Evolutionary conservation across 2,329 filamentous ascomycete genomes (phyloP).

Genomic region (Fusarium siculi): DNA sequence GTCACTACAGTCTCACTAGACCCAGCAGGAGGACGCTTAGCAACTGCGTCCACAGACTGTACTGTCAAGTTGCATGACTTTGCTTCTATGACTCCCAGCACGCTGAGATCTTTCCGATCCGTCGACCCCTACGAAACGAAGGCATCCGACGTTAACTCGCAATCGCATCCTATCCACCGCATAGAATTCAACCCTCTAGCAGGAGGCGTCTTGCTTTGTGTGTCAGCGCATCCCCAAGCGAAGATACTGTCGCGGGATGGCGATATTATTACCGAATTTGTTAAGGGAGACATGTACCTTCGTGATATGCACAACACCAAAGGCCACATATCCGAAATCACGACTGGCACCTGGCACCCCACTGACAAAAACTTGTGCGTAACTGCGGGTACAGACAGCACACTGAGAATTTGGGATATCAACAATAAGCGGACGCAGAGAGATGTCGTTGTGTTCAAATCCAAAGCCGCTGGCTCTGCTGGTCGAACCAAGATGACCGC

Average conservation of each 20-base stretch:
- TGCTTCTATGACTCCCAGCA: constrained; percentile 93
- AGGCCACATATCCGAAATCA: constrained; percentile 92
- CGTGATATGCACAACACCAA: constrained; percentile 98
- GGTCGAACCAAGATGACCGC: constrained; percentile 95
- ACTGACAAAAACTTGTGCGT: constrained; percentile 85
- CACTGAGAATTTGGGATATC: constrained; percentile 94
- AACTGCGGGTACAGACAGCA: constrained; percentile 95
- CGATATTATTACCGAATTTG: constrained; percentile 84
- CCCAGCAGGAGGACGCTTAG: constrained; percentile 82
- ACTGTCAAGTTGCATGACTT: constrained; percentile 95
- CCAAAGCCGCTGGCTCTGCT: constrained; percentile 84
- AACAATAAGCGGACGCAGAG: constrained; percentile 91
- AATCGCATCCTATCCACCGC: constrained; percentile 89
- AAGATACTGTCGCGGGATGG: constrained; percentile 92
- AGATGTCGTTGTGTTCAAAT: constrained; percentile 96
- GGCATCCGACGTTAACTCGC: constrained; percentile 71
- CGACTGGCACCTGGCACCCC: constrained; percentile 90
- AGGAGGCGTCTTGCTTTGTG: constrained; percentile 82
- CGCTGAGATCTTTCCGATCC: constrained; percentile 91
- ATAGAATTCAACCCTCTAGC: constrained; percentile 87
- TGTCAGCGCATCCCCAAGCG: constrained; percentile 89
- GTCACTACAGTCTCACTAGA: constrained; percentile 88
- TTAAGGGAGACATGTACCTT: constrained; percentile 98
- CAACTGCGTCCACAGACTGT: constrained; percentile 92
- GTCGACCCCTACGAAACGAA: constrained; percentile 88